These are phyloP conservation scores for Microdochium paspali DNA, from an alignment of 2,329 filamentous ascomycete species.

Conservation along the genomic window DNA sequence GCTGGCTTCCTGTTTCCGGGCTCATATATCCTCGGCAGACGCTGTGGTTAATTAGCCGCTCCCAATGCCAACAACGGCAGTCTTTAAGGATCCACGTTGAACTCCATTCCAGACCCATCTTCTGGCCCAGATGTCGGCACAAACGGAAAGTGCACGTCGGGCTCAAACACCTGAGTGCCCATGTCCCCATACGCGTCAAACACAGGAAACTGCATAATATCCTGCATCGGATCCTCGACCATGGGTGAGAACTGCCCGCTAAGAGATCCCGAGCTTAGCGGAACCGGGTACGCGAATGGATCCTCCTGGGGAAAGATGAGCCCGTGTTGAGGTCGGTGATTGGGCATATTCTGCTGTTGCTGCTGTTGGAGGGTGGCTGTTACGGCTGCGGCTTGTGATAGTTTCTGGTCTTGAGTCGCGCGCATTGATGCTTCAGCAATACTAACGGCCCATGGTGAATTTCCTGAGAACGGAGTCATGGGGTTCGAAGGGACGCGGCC, in stretches of 20 bases:
- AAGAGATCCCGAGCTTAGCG: slow-evolving; percentile 2
- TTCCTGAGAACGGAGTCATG: neutral
- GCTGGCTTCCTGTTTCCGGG: no score
- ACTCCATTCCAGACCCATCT: neutral
- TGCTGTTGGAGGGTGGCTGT: neutral
- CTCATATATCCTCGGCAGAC: no score
- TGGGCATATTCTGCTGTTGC: neutral
- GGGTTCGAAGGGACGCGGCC: neutral
- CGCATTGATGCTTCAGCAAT: neutral
- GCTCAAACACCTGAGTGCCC: neutral
- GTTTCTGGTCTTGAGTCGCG: neutral
- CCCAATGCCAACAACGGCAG: no score
- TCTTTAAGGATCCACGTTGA: neutral
- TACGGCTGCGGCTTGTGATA: neutral
- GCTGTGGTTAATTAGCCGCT: no score
- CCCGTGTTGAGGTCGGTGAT: neutral
- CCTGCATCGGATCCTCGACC: neutral
- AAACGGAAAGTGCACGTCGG: neutral
- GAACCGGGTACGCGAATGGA: slow-evolving; percentile 4
- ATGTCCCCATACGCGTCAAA: slow-evolving; percentile 9
- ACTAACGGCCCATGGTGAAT: neutral
- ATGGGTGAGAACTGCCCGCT: neutral
- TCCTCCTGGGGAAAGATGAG: slow-evolving; percentile 2
- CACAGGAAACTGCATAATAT: slow-evolving; percentile 1
- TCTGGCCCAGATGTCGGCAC: neutral